Evolutionary conservation across 164 flowering plant species (phyloP), one percentile per base, ranked within the genome.

Genomic region (Cinnamomum micranthum): DNA sequence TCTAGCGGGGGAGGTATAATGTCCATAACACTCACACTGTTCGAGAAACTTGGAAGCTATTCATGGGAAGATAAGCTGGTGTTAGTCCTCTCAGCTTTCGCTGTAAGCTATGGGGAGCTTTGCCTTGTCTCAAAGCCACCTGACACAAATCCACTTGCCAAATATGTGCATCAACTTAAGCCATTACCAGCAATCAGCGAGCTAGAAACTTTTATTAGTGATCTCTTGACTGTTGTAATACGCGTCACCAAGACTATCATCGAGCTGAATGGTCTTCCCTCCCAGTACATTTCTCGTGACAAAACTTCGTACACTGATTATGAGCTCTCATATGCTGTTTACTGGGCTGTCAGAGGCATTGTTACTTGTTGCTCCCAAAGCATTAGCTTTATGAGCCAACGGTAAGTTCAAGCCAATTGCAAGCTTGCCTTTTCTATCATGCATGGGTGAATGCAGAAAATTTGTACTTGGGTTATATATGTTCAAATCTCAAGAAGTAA

Each of bases 21-120:
- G 58, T 77, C 82, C 15, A 79, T 90, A 24, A 74, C 92, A 0
- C 19, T 87, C 81, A 76, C 79, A 24, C 33, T 92, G 24, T 77
- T 91, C 69, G 81, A 82, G 79, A 69, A 60, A 58, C 85, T 92
- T 4, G 78, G 90, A 17, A 73, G 74, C 27, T 76, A 70, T 73
- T 77, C 86, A 25, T 87, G 90, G 90, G 88, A 84, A 1, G 83
- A 84, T 4, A 87, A 87, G 81, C 73, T 84, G 75, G 86, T 85
- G 68, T 73, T 87, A 20, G 77, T 82, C 23, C 71, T 87, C 3
- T 82, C 85, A 0, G 86, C 88, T 9, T 83, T 87, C 71, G 84
- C 87, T 1, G 55, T 86, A 52, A 78, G 70, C 75, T 84, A 79
- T 51, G 88, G 88, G 5, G 88, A 87, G 59, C 82, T 83, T 78